Conservation (phyloP, 1,284 basidiomycete genomes). For the Fomitopsis betulina region DNA sequence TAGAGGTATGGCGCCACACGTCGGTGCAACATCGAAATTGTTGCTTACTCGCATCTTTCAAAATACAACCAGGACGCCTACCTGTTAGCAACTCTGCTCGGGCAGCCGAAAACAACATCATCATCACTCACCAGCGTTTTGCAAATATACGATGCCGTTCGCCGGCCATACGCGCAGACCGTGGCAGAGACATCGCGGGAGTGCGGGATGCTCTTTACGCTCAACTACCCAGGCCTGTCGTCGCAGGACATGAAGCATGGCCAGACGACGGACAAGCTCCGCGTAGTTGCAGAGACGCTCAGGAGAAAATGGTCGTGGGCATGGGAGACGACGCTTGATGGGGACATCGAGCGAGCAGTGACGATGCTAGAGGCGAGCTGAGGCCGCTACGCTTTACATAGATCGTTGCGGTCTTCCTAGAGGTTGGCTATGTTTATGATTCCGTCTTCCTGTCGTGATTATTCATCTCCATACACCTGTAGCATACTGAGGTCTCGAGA, state of each 20-base stretch:
- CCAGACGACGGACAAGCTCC: conserved; percentile 18
- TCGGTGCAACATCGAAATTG: not conserved
- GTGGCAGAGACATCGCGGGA: conserved; percentile 27
- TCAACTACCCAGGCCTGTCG: conserved; percentile 26
- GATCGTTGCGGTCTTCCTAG: too few species aligned
- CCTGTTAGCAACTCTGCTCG: conserved; percentile 39
- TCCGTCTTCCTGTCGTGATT: too few species aligned
- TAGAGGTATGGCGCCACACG: conserved; percentile 37
- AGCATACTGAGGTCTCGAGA: too few species aligned
- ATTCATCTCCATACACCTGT: too few species aligned
- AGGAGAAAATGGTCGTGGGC: conserved; percentile 35
- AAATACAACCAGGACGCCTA: conserved; percentile 29
- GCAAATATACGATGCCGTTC: conserved; percentile 36
- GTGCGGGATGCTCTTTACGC: conserved; percentile 29
- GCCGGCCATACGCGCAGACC: conserved; percentile 35
- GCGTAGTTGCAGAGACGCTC: conserved; percentile 21
- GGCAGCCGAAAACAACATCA: conserved; percentile 32
- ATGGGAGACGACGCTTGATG: conserved; percentile 34
- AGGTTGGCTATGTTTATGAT: too few species aligned
- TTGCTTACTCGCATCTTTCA: not conserved
- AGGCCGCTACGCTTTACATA: not conserved
- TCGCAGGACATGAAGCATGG: conserved; percentile 17
- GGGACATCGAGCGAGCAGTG: conserved; percentile 24
- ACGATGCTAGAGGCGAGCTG: conserved; percentile 19
- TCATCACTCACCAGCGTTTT: conserved; percentile 32